A percentile compares a stretch with the other conserved stretches of the same genome.
These are phyloP conservation scores for Beauveria brongniartii DNA, from an alignment of 2,329 filamentous ascomycete species.

Conservation along the genomic window DNA sequence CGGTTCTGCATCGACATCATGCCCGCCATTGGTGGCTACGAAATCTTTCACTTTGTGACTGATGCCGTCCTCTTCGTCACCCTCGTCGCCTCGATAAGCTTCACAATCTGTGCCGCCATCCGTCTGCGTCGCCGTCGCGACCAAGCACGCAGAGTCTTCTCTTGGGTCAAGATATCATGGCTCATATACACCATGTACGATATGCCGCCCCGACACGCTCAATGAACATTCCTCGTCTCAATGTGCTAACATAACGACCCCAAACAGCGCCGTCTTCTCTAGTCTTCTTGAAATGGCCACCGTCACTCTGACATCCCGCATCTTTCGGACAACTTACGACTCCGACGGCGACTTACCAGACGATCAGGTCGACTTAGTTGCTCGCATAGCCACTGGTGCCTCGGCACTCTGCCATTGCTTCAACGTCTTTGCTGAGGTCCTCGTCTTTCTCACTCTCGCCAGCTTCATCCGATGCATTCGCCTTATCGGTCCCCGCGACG, in stretches of 20 bases:
- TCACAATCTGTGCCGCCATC: slow-evolving; percentile 4
- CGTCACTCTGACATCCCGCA: neutral
- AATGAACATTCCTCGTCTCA: neutral
- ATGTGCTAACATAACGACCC: neutral
- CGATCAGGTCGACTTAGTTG: neutral
- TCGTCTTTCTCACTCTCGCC: slow-evolving; percentile 12
- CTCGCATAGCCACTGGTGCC: neutral
- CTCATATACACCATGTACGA: slow-evolving; percentile 3
- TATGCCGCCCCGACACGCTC: neutral
- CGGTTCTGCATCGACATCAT: slow-evolving; percentile 8
- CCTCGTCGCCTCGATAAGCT: slow-evolving; percentile 6
- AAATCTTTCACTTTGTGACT: slow-evolving; percentile 9
- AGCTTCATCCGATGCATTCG: slow-evolving; percentile 11
- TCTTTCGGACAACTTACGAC: neutral
- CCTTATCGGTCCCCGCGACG: neutral
- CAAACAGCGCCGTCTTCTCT: neutral
- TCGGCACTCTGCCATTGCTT: neutral
- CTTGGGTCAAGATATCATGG: slow-evolving; percentile 11
- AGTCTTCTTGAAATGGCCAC: neutral
- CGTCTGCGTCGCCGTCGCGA: slow-evolving; percentile 7
- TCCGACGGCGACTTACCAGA: neutral
- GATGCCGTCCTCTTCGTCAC: slow-evolving; percentile 1
- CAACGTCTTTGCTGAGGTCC: slow-evolving; percentile 4
- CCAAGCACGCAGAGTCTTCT: slow-evolving; percentile 9
- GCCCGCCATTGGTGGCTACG: neutral